A percentile compares a stretch with the other conserved stretches of the same genome.
Conservation (phyloP, 176 grass and related monocot species). For the Ensete ventricosum region DNA sequence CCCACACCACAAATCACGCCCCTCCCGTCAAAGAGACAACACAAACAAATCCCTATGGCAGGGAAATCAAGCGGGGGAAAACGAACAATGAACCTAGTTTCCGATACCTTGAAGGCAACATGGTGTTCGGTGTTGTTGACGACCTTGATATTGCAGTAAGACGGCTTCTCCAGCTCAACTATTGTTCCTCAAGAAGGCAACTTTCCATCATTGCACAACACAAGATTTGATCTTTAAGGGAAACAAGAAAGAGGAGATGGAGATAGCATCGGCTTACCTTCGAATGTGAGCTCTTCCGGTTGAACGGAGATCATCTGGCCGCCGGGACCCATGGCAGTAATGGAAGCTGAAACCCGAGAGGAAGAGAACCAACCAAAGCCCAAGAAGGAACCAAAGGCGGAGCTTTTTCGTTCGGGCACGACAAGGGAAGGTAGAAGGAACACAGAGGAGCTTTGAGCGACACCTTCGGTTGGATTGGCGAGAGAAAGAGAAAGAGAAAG, state of each 20-base stretch:
- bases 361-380: constrained; percentile 8
- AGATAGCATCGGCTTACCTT: constrained; percentile 39
- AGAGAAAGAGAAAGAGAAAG: not conserved
- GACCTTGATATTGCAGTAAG: constrained; percentile 92
- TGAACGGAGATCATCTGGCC: constrained; percentile 74
- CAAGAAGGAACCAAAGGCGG: constrained; percentile 6
- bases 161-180: constrained; percentile 92
- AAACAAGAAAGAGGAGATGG: constrained; percentile 11
- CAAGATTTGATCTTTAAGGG: constrained; percentile 7
- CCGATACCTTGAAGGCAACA: constrained; percentile 86
- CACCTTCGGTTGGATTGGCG: constrained; percentile 7
- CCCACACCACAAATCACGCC: not conserved
- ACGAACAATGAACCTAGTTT: not conserved
- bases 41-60: not conserved
- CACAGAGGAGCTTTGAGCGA: constrained; percentile 8
- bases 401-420: constrained; percentile 10
- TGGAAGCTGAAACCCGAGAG: constrained; percentile 7
- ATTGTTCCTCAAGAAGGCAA: constrained; percentile 17
- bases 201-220: constrained; percentile 3
- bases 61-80: constrained; percentile 6
- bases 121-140: constrained; percentile 93
- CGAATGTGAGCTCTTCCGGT: constrained; percentile 81
- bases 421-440: constrained; percentile 26
- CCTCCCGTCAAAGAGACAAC: not conserved
- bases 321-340: constrained; percentile 48